A percentile compares a stretch with the other conserved stretches of the same genome.
These are phyloP conservation scores for Ambrosiella xylebori DNA, from an alignment of 2,329 filamentous ascomycete species.

Conservation along the genomic window DNA sequence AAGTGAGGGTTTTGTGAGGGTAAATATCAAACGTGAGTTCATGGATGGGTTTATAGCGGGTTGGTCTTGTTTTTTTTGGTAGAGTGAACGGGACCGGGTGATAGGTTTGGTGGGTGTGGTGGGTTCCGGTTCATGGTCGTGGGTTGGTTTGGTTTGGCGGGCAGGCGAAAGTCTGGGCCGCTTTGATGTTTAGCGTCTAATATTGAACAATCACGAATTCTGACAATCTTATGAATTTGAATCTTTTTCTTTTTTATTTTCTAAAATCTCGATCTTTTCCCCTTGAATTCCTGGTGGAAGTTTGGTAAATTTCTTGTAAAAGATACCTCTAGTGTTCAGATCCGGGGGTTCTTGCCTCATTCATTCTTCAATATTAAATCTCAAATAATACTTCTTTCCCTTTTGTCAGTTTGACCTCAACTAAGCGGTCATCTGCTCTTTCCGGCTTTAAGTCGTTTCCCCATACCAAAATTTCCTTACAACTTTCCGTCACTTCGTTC, in stretches of 20 bases:
- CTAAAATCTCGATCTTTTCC: too few species aligned
- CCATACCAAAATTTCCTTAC: neutral
- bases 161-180: neutral
- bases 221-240: too few species aligned
- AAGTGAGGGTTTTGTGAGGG: neutral
- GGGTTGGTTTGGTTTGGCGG: neutral
- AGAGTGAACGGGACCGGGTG: neutral
- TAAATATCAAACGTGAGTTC: neutral
- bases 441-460: slow-evolving; percentile 2
- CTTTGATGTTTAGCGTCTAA: neutral
- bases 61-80: neutral
- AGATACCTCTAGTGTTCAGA: too few species aligned
- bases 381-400: too few species aligned
- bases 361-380: too few species aligned
- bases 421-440: neutral
- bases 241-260: too few species aligned
- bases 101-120: neutral
- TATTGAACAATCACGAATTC: neutral
- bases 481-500: slow-evolving; percentile 1
- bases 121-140: neutral
- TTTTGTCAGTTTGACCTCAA: neutral
- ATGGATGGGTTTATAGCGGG: neutral
- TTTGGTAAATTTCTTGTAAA: too few species aligned
- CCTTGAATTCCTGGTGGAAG: too few species aligned
- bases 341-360: too few species aligned